Evolutionary conservation across 2,329 filamentous ascomycete genomes (phyloP), one percentile per base, ranked within the genome.

Genomic region (Xylaria sp.): DNA sequence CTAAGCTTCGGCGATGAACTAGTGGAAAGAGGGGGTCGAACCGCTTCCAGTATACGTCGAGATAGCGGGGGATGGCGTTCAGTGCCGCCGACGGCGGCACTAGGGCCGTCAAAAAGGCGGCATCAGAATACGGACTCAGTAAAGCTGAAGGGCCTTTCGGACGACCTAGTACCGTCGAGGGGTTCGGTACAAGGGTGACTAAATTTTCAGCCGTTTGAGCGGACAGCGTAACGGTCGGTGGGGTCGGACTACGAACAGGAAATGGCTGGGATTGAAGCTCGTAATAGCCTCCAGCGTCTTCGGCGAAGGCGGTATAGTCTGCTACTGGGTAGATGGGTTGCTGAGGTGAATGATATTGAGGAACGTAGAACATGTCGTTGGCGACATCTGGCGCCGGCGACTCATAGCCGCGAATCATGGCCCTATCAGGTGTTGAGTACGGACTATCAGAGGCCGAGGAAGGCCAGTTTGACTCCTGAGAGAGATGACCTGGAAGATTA

Each of bases 21-120:
- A 87, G 75, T n/a, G 86, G 85, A 70, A 83, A 83, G 63, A 80
- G 70, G 25, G 79, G 78, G 71, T 86, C 80, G 57, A 86, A 83
- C 67, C 81, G 81, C 59, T 83, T 80, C 86, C 86, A 88, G 76
- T 87, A 88, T 41, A 84, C 77, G 28, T 84, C 79, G 67, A 88
- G 78, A 69, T 87, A 87, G 48, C 75, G 74, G 48, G 86, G 84
- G 53, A 87, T 81, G 46, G 81, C 80, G 58, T 80, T 81, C 67
- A 79, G 80, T 52, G 80, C 77, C 56, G 78, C 71, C 64, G 76
- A 68, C 66, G 78, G 75, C 69, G 83, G 74, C 53, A 75, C 74
- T 56, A 79, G 78, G 36, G 78, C 76, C 68, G 80, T 79, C 71
- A 85, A 74, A 60, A 75, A 74, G 80, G 76, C 61, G 80, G 75